These are phyloP conservation scores for Lasiosphaeris hirsuta DNA, from an alignment of 495 filamentous ascomycete species.

Conservation along the genomic window DNA sequence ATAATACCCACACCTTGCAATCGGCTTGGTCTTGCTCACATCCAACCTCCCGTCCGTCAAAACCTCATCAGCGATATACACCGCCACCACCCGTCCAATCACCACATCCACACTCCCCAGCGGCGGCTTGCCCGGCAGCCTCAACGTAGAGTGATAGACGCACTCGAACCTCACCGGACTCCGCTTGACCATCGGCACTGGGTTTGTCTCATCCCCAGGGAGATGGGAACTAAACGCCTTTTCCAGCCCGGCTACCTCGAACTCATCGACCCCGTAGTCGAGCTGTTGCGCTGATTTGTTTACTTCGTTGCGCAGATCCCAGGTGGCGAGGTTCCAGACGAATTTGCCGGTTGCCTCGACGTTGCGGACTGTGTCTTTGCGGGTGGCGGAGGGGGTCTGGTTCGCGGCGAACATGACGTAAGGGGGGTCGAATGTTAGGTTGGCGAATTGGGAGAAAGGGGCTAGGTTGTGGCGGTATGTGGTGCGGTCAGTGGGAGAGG, in stretches of 20 bases:
- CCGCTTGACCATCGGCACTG: slow-evolving; percentile 47
- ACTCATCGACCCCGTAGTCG: slow-evolving; percentile 50
- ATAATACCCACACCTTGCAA: slow-evolving; percentile 59
- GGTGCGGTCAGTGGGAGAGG: neutral
- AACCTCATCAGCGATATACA: slow-evolving; percentile 53
- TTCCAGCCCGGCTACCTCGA: slow-evolving; percentile 43
- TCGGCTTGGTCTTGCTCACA: slow-evolving; percentile 51
- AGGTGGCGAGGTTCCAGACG: slow-evolving; percentile 58
- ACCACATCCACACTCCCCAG: slow-evolving; percentile 55
- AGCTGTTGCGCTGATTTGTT: slow-evolving; percentile 47
- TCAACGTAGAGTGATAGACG: slow-evolving; percentile 48
- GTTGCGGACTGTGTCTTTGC: slow-evolving; percentile 55
- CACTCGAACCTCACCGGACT: slow-evolving; percentile 58
- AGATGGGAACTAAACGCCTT: slow-evolving; percentile 37
- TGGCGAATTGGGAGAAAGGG: slow-evolving; percentile 58
- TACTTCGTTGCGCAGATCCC: slow-evolving; percentile 48
- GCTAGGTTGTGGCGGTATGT: slow-evolving; percentile 44
- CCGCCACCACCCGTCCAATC: slow-evolving; percentile 53
- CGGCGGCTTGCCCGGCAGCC: slow-evolving; percentile 50
- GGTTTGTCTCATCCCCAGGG: slow-evolving; percentile 27
- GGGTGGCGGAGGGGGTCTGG: slow-evolving; percentile 37
- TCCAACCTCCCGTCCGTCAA: slow-evolving; percentile 49
- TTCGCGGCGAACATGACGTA: slow-evolving; percentile 57
- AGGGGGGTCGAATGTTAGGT: slow-evolving; percentile 58
- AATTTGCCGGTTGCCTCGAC: slow-evolving; percentile 51